Conservation (phyloP, 2,329 filamentous ascomycete species). For the Triangularia verruculosa region DNA sequence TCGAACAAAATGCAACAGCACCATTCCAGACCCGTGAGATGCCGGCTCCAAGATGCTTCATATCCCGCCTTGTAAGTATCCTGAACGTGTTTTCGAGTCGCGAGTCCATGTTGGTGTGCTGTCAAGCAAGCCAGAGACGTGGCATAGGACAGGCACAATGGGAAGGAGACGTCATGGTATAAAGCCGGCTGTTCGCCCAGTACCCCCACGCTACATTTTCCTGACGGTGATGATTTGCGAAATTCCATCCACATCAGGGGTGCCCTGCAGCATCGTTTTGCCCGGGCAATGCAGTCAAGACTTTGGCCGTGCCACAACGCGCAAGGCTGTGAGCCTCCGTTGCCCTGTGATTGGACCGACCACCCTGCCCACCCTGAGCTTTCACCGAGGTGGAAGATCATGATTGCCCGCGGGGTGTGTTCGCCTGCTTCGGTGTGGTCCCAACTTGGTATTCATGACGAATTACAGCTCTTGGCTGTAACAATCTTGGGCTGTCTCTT, state of each 20-base stretch:
- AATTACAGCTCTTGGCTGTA: neutral
- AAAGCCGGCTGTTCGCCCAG: neutral
- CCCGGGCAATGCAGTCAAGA: neutral
- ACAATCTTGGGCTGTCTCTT: neutral
- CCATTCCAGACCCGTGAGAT: neutral
- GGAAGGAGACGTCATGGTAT: neutral
- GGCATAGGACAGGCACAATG: neutral
- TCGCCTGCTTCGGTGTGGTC: neutral
- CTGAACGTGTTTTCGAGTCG: neutral
- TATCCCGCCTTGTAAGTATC: neutral
- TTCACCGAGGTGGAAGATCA: neutral
- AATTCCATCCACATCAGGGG: neutral
- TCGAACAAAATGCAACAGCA: neutral
- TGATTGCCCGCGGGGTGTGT: neutral
- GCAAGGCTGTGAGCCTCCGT: neutral
- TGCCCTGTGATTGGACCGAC: neutral
- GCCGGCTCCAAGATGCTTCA: neutral
- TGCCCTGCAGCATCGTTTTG: neutral
- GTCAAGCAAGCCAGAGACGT: neutral
- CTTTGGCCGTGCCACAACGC: neutral
- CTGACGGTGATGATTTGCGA: neutral
- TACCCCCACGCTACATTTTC: neutral
- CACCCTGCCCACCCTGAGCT: neutral
- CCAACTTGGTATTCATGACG: neutral
- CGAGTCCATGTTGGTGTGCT: neutral